Percentiles rank a stretch among this genome's conserved stretches.
phyloP scores from a whole-genome alignment of 2,329 filamentous ascomycete genomes.

The Eutypella sp. region DNA sequence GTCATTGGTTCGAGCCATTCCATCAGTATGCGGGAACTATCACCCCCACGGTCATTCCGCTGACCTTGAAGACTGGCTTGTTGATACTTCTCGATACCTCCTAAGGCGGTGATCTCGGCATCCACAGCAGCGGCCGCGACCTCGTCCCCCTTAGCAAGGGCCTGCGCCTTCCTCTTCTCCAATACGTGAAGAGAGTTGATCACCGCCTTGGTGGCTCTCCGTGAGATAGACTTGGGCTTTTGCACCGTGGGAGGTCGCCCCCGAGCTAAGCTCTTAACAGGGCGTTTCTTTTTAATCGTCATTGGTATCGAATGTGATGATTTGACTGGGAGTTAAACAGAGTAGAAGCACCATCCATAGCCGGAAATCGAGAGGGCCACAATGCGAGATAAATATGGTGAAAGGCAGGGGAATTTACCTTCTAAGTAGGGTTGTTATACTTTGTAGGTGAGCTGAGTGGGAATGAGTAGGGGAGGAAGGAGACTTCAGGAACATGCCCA shows the following conservation, averaged over 20 bases:
- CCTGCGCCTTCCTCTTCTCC: conserved; percentile 57
- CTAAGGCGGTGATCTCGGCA: conserved; percentile 51
- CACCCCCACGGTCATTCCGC: conserved; percentile 59
- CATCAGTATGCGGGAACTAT: conserved; percentile 60
- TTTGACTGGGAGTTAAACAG: no score
- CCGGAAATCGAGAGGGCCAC: no score
- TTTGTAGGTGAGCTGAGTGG: no score
- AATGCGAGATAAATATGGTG: no score
- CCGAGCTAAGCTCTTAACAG: conserved; percentile 41
- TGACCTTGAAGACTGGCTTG: conserved; percentile 65
- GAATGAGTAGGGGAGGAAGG: no score
- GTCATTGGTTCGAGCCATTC: conserved; percentile 50
- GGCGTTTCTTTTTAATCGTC: conserved; percentile 41
- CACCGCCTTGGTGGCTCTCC: conserved; percentile 58
- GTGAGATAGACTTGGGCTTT: conserved; percentile 53
- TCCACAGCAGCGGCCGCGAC: conserved; percentile 40
- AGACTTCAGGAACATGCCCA: no score
- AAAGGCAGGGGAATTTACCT: no score
- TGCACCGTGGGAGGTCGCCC: conserved; percentile 54
- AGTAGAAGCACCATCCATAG: no score
- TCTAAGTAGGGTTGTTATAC: no score
- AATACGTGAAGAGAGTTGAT: conserved; percentile 64
- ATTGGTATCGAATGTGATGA: conserved; percentile 31
- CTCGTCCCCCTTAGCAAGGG: conserved; percentile 48
- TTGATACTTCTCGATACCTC: conserved; percentile 60